Percentiles rank a stretch among this genome's conserved stretches.
phyloP scores from a whole-genome alignment of 179 eudicot species.

The Beta macrorhiza region DNA sequence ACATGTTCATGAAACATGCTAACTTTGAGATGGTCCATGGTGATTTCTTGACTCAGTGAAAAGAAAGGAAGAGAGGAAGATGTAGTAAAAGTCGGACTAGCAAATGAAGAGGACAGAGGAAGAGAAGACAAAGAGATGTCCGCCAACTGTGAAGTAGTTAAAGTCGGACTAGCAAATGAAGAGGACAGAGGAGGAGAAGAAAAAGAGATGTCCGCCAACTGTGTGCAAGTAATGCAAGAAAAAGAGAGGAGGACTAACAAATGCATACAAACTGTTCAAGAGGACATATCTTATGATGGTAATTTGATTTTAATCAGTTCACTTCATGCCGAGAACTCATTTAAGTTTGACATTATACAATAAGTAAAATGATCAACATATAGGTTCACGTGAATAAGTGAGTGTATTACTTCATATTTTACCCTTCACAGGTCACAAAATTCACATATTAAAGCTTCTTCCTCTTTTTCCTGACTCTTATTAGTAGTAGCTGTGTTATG shows the following conservation, averaged over 20 bases:
- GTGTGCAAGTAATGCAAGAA: neutral
- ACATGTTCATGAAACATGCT: neutral
- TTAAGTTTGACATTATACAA: neutral
- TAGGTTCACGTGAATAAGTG: neutral
- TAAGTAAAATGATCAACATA: neutral
- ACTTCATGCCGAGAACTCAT: neutral
- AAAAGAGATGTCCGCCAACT: neutral
- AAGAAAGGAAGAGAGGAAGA: neutral
- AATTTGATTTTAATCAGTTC: neutral
- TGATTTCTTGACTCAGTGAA: neutral
- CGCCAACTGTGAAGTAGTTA: too few relatives aligned
- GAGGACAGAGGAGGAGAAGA: too few relatives aligned
- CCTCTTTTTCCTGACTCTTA: too few relatives aligned
- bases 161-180: too few relatives aligned
- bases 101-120: neutral
- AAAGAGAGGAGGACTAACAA: too few relatives aligned
- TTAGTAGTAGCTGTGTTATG: too few relatives aligned
- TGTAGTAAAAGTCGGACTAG: neutral
- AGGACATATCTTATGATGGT: neutral
- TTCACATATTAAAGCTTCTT: too few relatives aligned
- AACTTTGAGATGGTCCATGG: neutral
- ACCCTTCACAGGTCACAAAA: too few relatives aligned
- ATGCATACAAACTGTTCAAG: neutral
- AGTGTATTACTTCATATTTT: too few relatives aligned
- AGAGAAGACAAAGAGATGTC: too few relatives aligned